Percentiles rank a stretch among this genome's conserved stretches.
These are phyloP conservation scores for Rhodotorula toruloides DNA, from an alignment of 768 basidiomycete genomes.

Conservation along the genomic window DNA sequence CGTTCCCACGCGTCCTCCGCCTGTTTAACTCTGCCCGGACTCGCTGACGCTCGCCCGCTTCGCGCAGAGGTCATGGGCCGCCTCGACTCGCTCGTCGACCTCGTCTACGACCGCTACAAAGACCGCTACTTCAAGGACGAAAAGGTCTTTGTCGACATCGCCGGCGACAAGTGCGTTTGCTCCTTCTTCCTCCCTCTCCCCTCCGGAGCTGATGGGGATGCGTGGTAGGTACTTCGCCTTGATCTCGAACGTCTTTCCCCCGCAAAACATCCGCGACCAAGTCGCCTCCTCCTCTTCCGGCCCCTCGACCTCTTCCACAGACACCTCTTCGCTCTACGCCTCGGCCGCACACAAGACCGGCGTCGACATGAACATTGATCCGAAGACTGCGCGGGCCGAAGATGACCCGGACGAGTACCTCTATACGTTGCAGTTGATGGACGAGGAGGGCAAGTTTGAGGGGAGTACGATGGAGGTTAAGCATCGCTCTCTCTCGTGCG, in stretches of 20 bases:
- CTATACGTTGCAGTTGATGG: constrained; percentile 78
- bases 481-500: constrained; percentile 71
- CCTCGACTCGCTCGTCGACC: constrained; percentile 88
- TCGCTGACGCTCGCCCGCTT: neutral
- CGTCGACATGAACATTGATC: constrained; percentile 68
- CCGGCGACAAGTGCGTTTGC: constrained; percentile 67
- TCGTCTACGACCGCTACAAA: constrained; percentile 91
- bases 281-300: constrained; percentile 42
- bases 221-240: constrained; percentile 79
- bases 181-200: constrained; percentile 40
- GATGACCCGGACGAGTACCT: constrained; percentile 79
- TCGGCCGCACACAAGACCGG: constrained; percentile 60
- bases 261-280: constrained; percentile 44
- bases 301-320: constrained; percentile 1
- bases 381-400: constrained; percentile 62
- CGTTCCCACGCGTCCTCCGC: constrained; percentile 48
- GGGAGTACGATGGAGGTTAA: constrained; percentile 79
- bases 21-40: constrained; percentile 2
- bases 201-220: no score
- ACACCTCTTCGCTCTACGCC: constrained; percentile 46
- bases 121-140: constrained; percentile 89
- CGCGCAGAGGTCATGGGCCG: constrained; percentile 87
- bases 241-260: constrained; percentile 68
- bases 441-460: constrained; percentile 50
- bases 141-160: constrained; percentile 80